A percentile compares a stretch with the other conserved stretches of the same genome.
These are phyloP conservation scores for Diversispora eburnea DNA, from an alignment of 192 early-diverging fungal species.

Conservation along the genomic window DNA sequence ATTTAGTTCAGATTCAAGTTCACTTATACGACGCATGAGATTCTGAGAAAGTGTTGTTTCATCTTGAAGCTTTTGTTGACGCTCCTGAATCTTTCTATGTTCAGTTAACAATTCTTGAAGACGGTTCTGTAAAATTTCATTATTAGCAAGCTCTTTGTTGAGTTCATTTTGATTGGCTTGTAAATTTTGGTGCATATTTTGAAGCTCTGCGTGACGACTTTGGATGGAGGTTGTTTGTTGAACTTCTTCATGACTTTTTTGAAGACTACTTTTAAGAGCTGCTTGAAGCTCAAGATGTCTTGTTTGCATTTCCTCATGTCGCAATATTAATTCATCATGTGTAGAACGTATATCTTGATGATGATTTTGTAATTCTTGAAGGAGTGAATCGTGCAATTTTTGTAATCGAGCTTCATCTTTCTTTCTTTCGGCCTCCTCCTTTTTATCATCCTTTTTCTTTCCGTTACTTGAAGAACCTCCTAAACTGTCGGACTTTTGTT, in stretches of 20 bases:
- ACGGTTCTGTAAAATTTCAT: neutral
- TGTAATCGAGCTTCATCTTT: constrained; percentile 2
- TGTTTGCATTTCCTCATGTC: constrained; percentile 19
- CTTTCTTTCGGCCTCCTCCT: neutral
- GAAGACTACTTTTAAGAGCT: neutral
- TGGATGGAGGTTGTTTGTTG: neutral
- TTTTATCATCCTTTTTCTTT: neutral
- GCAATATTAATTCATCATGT: neutral
- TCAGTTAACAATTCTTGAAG: neutral
- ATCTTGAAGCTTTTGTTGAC: constrained; percentile 4
- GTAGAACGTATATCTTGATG: constrained; percentile 2
- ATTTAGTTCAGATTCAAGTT: neutral
- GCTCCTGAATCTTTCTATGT: constrained; percentile 4
- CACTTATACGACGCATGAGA: neutral
- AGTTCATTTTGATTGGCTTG: neutral
- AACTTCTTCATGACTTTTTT: neutral
- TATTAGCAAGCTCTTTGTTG: neutral
- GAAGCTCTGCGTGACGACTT: constrained; percentile 9
- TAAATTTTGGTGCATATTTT: constrained; percentile 8
- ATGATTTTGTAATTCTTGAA: constrained; percentile 6
- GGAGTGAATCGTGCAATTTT: neutral
- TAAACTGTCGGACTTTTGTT: neutral
- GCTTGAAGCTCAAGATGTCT: neutral
- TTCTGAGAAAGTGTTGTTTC: neutral
- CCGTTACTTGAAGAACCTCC: neutral